These are phyloP conservation scores for Nigrograna mackinnonii DNA, from an alignment of 2,329 filamentous ascomycete genomes.

Conservation along the genomic window DNA sequence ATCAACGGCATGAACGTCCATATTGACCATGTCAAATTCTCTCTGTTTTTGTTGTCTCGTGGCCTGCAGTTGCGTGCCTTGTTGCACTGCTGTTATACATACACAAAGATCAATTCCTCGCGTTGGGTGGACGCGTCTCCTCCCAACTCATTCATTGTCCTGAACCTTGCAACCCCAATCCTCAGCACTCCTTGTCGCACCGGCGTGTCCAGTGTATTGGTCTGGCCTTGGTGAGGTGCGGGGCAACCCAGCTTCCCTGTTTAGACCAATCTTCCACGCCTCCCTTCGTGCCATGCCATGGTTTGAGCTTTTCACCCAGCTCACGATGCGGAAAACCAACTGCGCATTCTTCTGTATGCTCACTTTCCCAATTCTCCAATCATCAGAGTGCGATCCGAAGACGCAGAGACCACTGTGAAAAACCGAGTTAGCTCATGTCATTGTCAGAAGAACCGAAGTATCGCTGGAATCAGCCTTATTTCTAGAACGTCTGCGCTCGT, in stretches of 20 bases:
- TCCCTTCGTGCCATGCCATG: too few relatives aligned
- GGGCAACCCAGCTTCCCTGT: constrained; percentile 11
- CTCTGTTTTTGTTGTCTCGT: constrained; percentile 14
- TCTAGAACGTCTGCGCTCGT: neutral
- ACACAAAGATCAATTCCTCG: too few relatives aligned
- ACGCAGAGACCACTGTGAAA: constrained; percentile 76
- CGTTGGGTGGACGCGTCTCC: too few relatives aligned
- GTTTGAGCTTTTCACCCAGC: too few relatives aligned
- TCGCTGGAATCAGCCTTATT: constrained; percentile 16
- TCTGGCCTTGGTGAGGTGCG: constrained; percentile 27
- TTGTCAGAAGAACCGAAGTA: constrained; percentile 6
- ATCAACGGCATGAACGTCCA: constrained; percentile 24
- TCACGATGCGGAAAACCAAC: too few relatives aligned
- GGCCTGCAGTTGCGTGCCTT: constrained; percentile 13
- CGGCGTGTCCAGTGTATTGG: constrained; percentile 32
- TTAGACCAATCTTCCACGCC: too few relatives aligned
- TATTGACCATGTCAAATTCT: constrained; percentile 19
- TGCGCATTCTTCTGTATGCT: constrained; percentile 22
- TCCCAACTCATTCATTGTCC: too few relatives aligned
- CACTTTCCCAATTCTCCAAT: constrained; percentile 78
- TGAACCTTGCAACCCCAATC: constrained; percentile 3
- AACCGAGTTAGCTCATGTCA: constrained; percentile 30
- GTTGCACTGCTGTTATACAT: too few relatives aligned
- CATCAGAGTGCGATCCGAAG: constrained; percentile 84
- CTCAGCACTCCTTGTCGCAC: constrained; percentile 31